Evolutionary conservation across 805 yeast genomes (phyloP).

Genomic region (Hanseniaspora osmophila): DNA sequence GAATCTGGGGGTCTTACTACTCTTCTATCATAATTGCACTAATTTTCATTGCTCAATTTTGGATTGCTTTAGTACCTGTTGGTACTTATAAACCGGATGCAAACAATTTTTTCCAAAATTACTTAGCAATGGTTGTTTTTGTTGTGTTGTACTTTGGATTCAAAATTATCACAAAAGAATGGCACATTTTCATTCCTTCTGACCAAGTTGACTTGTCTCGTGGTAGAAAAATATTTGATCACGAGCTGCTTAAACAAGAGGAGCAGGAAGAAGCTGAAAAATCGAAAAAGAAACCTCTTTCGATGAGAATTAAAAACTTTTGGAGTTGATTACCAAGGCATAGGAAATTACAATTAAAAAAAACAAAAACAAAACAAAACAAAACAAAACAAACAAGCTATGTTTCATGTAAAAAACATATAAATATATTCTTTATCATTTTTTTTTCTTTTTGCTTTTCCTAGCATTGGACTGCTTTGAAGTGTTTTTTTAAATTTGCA

Average conservation of each 20-base stretch:
- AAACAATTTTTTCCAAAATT: conserved; percentile 35
- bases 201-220: conserved; percentile 27
- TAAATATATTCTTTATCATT: too few species aligned
- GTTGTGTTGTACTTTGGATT: conserved; percentile 31
- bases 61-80: conserved; percentile 49
- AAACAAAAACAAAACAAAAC: too few species aligned
- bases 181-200: conserved; percentile 19
- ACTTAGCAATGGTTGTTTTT: conserved; percentile 34
- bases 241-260: conserved; percentile 28
- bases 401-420: too few species aligned
- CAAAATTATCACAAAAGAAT: conserved; percentile 31
- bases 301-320: conserved; percentile 3
- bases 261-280: conserved; percentile 24
- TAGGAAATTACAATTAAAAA: too few species aligned
- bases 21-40: conserved; percentile 34
- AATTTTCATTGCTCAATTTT: conserved; percentile 42
- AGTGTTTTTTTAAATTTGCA: too few species aligned
- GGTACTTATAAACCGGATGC: conserved; percentile 25
- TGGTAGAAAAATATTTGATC: conserved; percentile 16
- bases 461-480: too few species aligned
- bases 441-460: too few species aligned
- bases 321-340: conserved; percentile 9
- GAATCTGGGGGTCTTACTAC: conserved; percentile 34
- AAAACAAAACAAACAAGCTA: too few species aligned
- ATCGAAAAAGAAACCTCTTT: conserved; percentile 6